phyloP scores from a whole-genome alignment of 202 grass and related monocot genomes.

The Schoenoplectus triqueter region DNA sequence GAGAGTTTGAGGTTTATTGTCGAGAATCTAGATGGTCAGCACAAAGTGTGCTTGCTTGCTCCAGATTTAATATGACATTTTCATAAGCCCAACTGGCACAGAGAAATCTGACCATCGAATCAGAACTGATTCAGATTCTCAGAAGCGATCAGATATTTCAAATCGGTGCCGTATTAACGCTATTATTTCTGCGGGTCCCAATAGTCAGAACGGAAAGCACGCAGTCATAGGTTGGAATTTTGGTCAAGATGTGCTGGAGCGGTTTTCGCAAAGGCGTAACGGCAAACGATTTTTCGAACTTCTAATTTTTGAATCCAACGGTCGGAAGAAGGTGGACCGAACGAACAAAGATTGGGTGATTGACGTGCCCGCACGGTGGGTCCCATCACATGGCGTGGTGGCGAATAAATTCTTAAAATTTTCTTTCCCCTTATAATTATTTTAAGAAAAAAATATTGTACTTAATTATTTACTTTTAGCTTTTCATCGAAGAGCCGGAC shows the following conservation, averaged over 20 bases:
- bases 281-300: slow-evolving; percentile 15
- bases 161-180: not conserved
- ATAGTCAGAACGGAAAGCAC: not conserved
- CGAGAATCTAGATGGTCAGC: slow-evolving; percentile 1
- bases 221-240: not conserved
- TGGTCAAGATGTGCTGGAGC: not conserved
- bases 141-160: too few relatives aligned
- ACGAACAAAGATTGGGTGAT: not conserved
- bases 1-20: slow-evolving; percentile 1
- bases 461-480: not conserved
- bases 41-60: not conserved
- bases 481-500: not conserved
- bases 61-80: not conserved
- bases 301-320: slow-evolving; percentile 18
- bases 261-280: not conserved
- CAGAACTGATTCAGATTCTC: too few relatives aligned
- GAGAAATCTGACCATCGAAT: not conserved
- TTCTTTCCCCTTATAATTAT: not conserved
- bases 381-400: slow-evolving; percentile 17
- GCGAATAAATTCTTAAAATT: not conserved
- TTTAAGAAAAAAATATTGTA: not conserved
- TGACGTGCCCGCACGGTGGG: not conserved
- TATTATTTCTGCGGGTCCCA: not conserved
- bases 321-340: not conserved
- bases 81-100: not conserved